Evolutionary conservation across 75 land plant genomes (phyloP), one percentile per base, ranked within the genome.

Genomic region (Pinus albicaulis): DNA sequence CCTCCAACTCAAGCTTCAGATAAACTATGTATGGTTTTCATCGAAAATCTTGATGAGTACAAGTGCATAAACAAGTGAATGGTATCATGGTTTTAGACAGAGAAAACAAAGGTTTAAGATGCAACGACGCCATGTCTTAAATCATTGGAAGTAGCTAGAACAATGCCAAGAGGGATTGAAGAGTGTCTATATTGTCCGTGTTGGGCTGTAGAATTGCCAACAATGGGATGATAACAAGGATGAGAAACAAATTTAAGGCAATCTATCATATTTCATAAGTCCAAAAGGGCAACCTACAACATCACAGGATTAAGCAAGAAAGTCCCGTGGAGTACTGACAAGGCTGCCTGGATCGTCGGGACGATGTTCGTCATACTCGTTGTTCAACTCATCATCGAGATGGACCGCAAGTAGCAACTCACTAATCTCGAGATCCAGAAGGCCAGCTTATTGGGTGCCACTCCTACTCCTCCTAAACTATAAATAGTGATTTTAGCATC

Each of bases 331-430:
- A 88, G 89, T 84, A 89, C 91, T 17, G 86, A 88, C 16, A 83
- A 80, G 64, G 92, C 92, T 55, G 96, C 90, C n/a, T 93, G 96
- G 96, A 91, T 93, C 65, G 91, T 85, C 26, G 96, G 91, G 12
- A 93, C 93, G 34, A 85, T 91, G 53, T 91, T 91, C 80, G 78
- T 91, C 77, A 65, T 93, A 12, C 82, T 93, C 71, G 96, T 87
- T 52, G 88, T 93, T 20, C 91, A 93, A 0, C 80, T 94, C 65
- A 88, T 94, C 38, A n/a, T 72, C 44, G 23, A 38, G 93, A 82
- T 25, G 84, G 79, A 5, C 84, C 92, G 98, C 31, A 94, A 94
- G 80, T 84, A 84, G 83, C 92, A 92, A 91, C 34, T 92, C 79
- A 81, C 73, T 76, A 92, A 94, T 52, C 84, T 90, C 28, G 97